Evolutionary conservation across 1,139 yeast species (phyloP), one percentile per base, ranked within the genome.

Genomic region (Geotrichum cucujoidarum): DNA sequence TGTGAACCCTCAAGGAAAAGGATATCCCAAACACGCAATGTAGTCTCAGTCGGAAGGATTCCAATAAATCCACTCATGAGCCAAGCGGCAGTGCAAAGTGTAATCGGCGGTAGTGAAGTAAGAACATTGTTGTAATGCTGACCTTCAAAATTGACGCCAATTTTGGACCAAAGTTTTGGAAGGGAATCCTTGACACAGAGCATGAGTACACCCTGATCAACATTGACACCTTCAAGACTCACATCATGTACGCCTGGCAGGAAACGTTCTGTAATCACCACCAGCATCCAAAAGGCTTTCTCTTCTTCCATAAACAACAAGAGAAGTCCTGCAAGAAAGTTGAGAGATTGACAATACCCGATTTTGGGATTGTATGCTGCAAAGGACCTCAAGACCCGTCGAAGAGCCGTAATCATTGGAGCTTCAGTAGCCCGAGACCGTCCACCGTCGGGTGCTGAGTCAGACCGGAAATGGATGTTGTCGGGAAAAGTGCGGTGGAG

Each of bases 61-160:
- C 95, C 95, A 35, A 90, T 88, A 67, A 85, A 92, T 5, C 88
- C 77, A 55, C 96, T 85, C 98, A 92, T 92, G 64, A 92, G 92
- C 98, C 98, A 92, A 43, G 95, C 83, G 0, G 97, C 90, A 0
- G 97, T 90, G 55, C 95, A 95, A 38, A 92, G 73, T 0, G 97
- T 86, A 4, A 92, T 79, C 0, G 97, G 95, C 1, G 98, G 98
- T 45, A 89, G 68, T 56, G 84, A 80, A 18, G 80, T 73, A 45
- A 90, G 71, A 48, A 84, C 82, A 60, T 83, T 89, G 54, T 79
- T 82, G 41, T 77, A 69, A 40, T 75, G 62, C 35, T 57, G 50
- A 27, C 67, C 71, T 40, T 68, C 74, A 45, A 54, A 66, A 56
- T 67, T 65, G 17, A 64, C 63, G 8, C 73, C 70, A 18, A 79